Conservation (phyloP, 2,329 filamentous ascomycete genomes). For the Colletotrichum sidae region DNA sequence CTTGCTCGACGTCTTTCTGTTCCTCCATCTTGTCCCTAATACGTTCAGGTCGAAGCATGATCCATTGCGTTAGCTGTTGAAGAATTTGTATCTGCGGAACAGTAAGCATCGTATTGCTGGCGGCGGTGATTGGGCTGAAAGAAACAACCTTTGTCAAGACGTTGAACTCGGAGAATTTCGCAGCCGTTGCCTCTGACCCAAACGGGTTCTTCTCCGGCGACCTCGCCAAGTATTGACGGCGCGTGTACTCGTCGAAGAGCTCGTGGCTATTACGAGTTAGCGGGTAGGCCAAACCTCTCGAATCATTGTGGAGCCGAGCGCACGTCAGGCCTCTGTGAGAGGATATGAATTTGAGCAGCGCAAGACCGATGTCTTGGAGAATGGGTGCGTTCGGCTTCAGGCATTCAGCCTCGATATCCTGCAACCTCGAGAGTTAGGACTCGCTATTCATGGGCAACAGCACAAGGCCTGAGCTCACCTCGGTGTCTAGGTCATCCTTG, state of each 20-base stretch:
- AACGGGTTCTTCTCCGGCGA: conserved; percentile 86
- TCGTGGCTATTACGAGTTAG: conserved; percentile 66
- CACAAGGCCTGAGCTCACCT: conserved; percentile 67
- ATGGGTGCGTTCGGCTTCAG: conserved; percentile 81
- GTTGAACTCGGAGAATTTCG: conserved; percentile 84
- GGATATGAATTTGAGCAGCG: conserved; percentile 91
- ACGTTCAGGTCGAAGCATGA: conserved; percentile 86
- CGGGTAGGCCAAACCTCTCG: neutral
- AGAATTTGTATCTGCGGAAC: conserved; percentile 74
- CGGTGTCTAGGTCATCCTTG: conserved; percentile 87
- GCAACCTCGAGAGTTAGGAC: conserved; percentile 2
- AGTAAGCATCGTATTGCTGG: neutral
- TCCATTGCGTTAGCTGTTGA: conserved; percentile 90
- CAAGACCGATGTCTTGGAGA: conserved; percentile 84
- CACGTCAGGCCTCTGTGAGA: conserved; percentile 94
- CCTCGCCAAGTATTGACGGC: conserved; percentile 88
- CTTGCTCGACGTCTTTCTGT: conserved; percentile 83
- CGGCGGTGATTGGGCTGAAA: neutral
- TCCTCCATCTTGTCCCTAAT: conserved; percentile 89
- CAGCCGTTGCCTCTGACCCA: conserved; percentile 78
- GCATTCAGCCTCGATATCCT: conserved; percentile 93
- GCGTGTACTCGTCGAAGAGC: conserved; percentile 92
- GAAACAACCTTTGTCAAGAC: conserved; percentile 77
- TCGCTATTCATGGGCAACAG: neutral
- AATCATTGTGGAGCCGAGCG: conserved; percentile 49